Percentiles rank a stretch among this genome's conserved stretches.
Conservation (phyloP, 129 eudicot species). For the Saussurea involucrata region DNA sequence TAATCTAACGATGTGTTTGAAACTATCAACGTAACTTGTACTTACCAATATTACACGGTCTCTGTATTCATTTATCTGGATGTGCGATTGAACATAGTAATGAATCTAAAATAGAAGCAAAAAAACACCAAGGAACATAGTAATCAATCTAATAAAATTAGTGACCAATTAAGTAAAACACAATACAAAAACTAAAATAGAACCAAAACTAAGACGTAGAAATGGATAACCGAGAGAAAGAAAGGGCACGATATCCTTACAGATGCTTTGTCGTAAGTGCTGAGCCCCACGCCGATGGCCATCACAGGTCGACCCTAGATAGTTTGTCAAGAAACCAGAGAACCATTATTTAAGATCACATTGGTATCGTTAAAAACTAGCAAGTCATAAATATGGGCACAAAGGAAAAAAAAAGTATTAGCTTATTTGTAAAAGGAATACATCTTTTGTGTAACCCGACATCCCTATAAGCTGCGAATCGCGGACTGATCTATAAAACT, state of each 20-base stretch:
- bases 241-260: slow-evolving; percentile 50
- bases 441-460: slow-evolving; percentile 93
- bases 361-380: background rate
- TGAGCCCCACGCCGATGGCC: slow-evolving; percentile 94
- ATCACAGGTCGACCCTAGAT: slow-evolving; percentile 89
- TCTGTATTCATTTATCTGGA: slow-evolving; percentile 94
- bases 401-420: background rate
- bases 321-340: background rate
- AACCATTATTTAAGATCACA: slow-evolving; percentile 11
- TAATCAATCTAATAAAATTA: background rate
- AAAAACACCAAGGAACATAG: background rate
- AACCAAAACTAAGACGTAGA: slow-evolving; percentile 3
- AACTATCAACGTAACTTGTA: slow-evolving; percentile 1
- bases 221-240: background rate
- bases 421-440: slow-evolving; percentile 16
- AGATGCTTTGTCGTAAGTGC: slow-evolving; percentile 96
- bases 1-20: background rate
- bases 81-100: slow-evolving; percentile 92
- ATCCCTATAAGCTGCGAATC: slow-evolving; percentile 91
- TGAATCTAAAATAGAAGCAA: slow-evolving; percentile 49
- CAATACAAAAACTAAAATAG: background rate
- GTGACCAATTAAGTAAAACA: background rate
- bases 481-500: slow-evolving; percentile 69
- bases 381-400: background rate
- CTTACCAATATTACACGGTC: slow-evolving; percentile 90